Base-by-base conservation (phyloP, 805 yeast genomes). In the Wickerhamiella spandovensis region DNA sequence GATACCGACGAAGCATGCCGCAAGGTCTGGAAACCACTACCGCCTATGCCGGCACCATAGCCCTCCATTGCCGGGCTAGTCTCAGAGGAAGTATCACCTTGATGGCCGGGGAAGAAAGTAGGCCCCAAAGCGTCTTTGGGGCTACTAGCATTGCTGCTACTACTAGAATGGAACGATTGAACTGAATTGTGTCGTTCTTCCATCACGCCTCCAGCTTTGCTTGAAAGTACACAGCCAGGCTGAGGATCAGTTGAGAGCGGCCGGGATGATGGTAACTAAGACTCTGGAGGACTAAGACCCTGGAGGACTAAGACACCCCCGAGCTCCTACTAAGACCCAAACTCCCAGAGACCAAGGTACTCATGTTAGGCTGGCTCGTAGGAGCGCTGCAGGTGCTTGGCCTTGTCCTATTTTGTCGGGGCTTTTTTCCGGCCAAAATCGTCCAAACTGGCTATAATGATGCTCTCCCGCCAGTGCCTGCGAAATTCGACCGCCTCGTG, bases 351-450 rank as follows among this genome's bases (percentile, higher is more conserved):
- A 32, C 28, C n/a, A n/a, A 25, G 30, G 30, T 25, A 25, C 30
- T 32, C 17, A 35, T 35, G 39, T 17, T 35, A 17, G 39, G 20
- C 22, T 24, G 47, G 48, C 44, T 51, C 9, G 50, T 47, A 45
- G 52, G 61, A 3, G 35, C 61, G 17, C 30, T 60, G 9, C 85
- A 82, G 54, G 54, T 78, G 41, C 59, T 62, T 0, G 85, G 89
- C 0, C 68, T 83, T 18, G 54, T 77, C 20, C 59, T 81, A 6
- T 90, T 90, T 61, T 76, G 84, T 44, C 70, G 71, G 48, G 98
- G 98, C 0, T 92, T 90, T 60, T 88, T 92, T 62, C 97, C 98
- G 0, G 80, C 86, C n/a, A 89, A 90, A 61, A 80, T 78, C 0
- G 79, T 82, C 0, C 68, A 86, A 18, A 75, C 81, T 1, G 95